phyloP scores from a whole-genome alignment of 2,329 filamentous ascomycete genomes.

The Talaromyces piceae region DNA sequence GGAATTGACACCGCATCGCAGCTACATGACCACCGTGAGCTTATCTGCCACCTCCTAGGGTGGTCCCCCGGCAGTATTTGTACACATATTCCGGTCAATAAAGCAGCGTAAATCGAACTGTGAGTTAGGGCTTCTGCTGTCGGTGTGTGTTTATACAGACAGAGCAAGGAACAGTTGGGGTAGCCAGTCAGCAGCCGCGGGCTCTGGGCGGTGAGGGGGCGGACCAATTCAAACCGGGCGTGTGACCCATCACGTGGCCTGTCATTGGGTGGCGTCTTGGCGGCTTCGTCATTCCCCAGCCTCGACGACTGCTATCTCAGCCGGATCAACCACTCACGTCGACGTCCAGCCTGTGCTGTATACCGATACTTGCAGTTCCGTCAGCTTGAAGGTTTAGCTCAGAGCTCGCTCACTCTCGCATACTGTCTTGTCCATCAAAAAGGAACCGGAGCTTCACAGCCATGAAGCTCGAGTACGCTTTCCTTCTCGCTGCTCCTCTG shows the following conservation, averaged over 20 bases:
- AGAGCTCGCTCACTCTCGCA: neutral
- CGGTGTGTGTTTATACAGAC: too few relatives aligned
- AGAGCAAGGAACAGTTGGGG: neutral
- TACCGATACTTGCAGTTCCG: neutral
- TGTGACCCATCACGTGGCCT: slow-evolving; percentile 10
- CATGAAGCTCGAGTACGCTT: slow-evolving; percentile 36
- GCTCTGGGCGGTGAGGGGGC: slow-evolving; percentile 3
- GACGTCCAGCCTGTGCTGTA: neutral
- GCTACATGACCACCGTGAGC: neutral
- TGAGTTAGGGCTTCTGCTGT: too few relatives aligned
- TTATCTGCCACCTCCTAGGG: neutral
- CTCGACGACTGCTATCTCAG: neutral
- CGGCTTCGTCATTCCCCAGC: slow-evolving; percentile 8
- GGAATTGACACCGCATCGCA: neutral
- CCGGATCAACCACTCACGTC: neutral
- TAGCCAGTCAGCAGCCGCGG: neutral
- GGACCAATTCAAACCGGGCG: neutral
- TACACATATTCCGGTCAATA: neutral
- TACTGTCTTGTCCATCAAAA: neutral
- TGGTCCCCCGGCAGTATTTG: neutral
- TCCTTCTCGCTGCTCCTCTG: slow-evolving; percentile 40
- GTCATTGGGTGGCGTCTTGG: slow-evolving; percentile 4
- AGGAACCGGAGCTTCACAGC: slow-evolving; percentile 1
- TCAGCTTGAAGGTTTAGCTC: neutral
- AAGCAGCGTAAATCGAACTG: too few relatives aligned